Evolutionary conservation across 805 yeast genomes (phyloP), one percentile per base, ranked within the genome.

Genomic region (Phaffomyces opuntiae): DNA sequence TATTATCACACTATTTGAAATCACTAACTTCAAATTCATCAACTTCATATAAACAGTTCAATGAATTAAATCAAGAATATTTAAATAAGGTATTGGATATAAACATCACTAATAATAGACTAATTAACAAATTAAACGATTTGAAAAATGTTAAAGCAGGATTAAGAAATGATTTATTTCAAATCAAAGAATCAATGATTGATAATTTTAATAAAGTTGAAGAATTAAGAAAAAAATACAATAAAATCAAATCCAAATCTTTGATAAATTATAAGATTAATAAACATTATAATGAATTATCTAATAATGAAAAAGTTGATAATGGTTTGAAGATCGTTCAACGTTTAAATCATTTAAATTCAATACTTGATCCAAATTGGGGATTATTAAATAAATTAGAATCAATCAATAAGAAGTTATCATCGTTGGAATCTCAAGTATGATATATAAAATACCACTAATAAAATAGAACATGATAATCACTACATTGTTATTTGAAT

Each of bases 81-180:
- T 62, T 69, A 38, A 52, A 51, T 2, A 53, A 56, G 12, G 49
- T 68, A 25, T 54, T 70, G 31, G 75, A 70, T 51, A 43, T 65
- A 7, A 60, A 63, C 44, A 46, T 70, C 37, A 54, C 64, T 2
- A 70, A 66, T 50, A 63, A 67, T 38, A 51, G 60, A 21, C 51
- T 67, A n/a, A 42, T 55, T 12, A 53, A 53, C 25, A 63, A 66
- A 34, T 51, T 69, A 21, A 47, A 53, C 9, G 59, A 56, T 33
- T 16, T 33, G 12, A 21, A 49, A 61, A 6, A 65, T 60, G 42
- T 41, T 42, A 12, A 53, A 56, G 14, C 68, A 69, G 47, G 56
- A 59, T 33, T 54, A 56, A 3, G 74, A 37, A 31, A 41, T 7
- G 46, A 59, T 12, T 59, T 70, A 5, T 62, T 60, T 44, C 49